Conservation (phyloP, 2,329 filamentous ascomycete genomes). For the Proliferodiscus dingleyae region DNA sequence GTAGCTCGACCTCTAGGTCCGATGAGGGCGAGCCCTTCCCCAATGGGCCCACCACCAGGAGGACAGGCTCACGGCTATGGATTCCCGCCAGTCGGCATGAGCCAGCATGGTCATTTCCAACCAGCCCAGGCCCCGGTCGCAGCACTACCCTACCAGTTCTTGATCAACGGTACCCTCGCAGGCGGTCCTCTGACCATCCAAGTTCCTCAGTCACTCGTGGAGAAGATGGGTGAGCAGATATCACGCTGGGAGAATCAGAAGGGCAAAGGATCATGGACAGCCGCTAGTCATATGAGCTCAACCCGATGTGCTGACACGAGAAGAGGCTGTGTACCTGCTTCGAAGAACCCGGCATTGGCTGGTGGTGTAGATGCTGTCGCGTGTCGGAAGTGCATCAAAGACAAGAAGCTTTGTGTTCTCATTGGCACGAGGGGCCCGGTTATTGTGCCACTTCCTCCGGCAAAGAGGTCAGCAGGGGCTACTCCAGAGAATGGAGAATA, state of each 20-base stretch:
- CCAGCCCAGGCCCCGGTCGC: background rate
- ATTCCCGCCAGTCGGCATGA: too few relatives aligned
- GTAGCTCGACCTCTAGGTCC: too few relatives aligned
- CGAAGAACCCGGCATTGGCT: background rate
- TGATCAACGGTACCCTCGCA: background rate
- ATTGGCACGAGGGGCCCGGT: background rate
- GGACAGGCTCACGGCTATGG: too few relatives aligned
- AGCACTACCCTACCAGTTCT: background rate
- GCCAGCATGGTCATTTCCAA: background rate
- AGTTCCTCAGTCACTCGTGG: background rate
- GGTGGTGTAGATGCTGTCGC: background rate
- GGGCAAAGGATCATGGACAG: background rate
- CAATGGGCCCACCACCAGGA: too few relatives aligned
- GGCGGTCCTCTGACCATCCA: background rate
- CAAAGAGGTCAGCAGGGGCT: background rate
- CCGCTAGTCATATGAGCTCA: background rate
- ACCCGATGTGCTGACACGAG: background rate
- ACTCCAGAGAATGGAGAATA: background rate
- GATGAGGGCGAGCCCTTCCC: too few relatives aligned
- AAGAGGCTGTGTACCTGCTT: background rate
- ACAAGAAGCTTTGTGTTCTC: background rate
- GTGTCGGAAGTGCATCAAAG: background rate
- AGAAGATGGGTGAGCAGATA: background rate
- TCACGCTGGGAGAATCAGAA: background rate
- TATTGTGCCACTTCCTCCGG: background rate